A percentile compares a stretch with the other conserved stretches of the same genome.
Evolutionary conservation across 352 stramenopile genomes (phyloP).

Genomic region (Pythium aquatile): DNA sequence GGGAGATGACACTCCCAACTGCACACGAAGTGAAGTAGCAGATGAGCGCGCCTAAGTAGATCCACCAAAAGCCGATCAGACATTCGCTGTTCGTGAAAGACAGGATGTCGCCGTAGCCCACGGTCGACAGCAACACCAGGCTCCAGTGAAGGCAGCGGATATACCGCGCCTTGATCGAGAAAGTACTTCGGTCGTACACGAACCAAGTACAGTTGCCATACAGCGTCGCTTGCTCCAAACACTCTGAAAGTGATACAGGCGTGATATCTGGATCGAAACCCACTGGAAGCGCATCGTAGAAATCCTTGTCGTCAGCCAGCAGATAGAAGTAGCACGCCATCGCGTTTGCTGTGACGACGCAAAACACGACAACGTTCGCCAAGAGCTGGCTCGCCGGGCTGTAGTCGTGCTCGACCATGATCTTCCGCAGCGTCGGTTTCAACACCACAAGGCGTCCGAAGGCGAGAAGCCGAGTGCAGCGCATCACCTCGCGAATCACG

Average conservation of each 20-base stretch:
- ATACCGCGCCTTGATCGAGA: slow-evolving; percentile 53
- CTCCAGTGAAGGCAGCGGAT: slow-evolving; percentile 68
- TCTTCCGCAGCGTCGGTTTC: slow-evolving; percentile 32
- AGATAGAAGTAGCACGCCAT: slow-evolving; percentile 66
- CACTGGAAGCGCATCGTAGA: slow-evolving; percentile 43
- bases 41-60: slow-evolving; percentile 61
- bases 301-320: slow-evolving; percentile 43
- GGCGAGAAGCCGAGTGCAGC: slow-evolving; percentile 41
- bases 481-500: slow-evolving; percentile 28
- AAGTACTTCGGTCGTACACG: slow-evolving; percentile 64
- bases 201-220: slow-evolving; percentile 71
- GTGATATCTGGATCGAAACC: slow-evolving; percentile 25
- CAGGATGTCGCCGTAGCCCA: slow-evolving; percentile 68
- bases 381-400: slow-evolving; percentile 39
- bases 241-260: slow-evolving; percentile 31
- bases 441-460: slow-evolving; percentile 46
- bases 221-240: slow-evolving; percentile 47
- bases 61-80: slow-evolving; percentile 57
- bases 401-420: slow-evolving; percentile 49
- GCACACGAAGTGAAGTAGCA: slow-evolving; percentile 73
- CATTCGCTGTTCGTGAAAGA: slow-evolving; percentile 59
- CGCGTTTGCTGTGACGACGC: slow-evolving; percentile 34
- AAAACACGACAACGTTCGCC: slow-evolving; percentile 48
- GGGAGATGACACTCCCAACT: slow-evolving; percentile 49
- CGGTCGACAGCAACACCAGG: slow-evolving; percentile 65